These are phyloP conservation scores for Protomyces inouyei DNA, from an alignment of 1,139 yeast species.

Conservation along the genomic window DNA sequence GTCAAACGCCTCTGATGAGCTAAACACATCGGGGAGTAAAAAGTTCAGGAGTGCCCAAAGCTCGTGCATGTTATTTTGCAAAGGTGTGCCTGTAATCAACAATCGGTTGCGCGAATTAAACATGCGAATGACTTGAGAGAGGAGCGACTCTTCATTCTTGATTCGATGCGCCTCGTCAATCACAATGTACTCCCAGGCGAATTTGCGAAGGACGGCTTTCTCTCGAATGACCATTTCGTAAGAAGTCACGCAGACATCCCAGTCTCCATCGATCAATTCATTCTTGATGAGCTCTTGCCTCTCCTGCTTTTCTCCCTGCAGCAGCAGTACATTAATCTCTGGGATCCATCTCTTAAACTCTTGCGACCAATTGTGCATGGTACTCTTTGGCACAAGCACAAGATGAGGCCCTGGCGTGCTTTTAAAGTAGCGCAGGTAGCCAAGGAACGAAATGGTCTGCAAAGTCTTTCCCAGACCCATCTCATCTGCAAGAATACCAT, in stretches of 20 bases:
- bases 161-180: constrained; percentile 97
- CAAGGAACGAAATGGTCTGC: constrained; percentile 88
- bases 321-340: constrained; percentile 76
- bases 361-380: constrained; percentile 91
- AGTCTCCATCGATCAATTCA: constrained; percentile 62
- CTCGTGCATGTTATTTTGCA: constrained; percentile 91
- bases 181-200: constrained; percentile 88
- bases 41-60: constrained; percentile 92
- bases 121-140: constrained; percentile 82
- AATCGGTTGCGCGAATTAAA: constrained; percentile 80
- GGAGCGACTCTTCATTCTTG: constrained; percentile 84
- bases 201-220: constrained; percentile 68
- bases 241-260: constrained; percentile 84
- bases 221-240: constrained; percentile 91
- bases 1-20: constrained; percentile 83
- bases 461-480: constrained; percentile 99
- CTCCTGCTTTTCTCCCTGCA: constrained; percentile 82
- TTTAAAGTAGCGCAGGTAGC: constrained; percentile 72
- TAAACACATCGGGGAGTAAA: constrained; percentile 87
- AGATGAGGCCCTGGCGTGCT: constrained; percentile 86
- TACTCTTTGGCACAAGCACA: constrained; percentile 89
- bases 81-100: constrained; percentile 90
- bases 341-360: constrained; percentile 96
- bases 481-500: constrained; percentile 96
- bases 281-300: constrained; percentile 58